Evolutionary conservation across 129 eudicot genomes (phyloP).

Genomic region (Centaurea solstitialis): DNA sequence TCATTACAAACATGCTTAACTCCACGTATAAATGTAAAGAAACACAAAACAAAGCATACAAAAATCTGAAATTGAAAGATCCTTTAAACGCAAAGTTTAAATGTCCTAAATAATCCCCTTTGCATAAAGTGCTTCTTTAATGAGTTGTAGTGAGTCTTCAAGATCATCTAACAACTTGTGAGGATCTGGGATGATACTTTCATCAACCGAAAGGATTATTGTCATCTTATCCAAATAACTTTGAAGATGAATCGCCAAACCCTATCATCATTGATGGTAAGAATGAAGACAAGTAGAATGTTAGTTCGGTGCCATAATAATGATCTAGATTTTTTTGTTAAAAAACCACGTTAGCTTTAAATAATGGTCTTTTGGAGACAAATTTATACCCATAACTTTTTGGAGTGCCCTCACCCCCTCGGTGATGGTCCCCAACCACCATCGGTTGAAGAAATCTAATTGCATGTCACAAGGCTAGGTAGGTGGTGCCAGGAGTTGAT

Average conservation of each 20-base stretch:
- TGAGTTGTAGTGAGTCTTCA: slow-evolving; percentile 41
- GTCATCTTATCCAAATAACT: slow-evolving; percentile 56
- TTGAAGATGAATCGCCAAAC: slow-evolving; percentile 52
- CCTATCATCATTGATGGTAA: slow-evolving; percentile 14
- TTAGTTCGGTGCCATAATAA: background rate
- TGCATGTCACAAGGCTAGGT: background rate
- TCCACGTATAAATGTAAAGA: background rate
- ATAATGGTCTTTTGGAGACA: background rate
- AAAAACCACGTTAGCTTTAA: background rate
- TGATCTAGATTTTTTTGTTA: background rate
- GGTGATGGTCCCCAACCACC: too few species aligned
- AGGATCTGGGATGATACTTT: slow-evolving; percentile 45
- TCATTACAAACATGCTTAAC: background rate
- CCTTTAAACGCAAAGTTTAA: background rate
- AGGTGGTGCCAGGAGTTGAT: background rate
- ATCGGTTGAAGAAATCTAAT: too few species aligned
- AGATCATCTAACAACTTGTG: slow-evolving; percentile 45
- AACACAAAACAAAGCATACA: background rate
- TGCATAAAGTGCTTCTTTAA: slow-evolving; percentile 48
- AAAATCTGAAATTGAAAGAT: background rate
- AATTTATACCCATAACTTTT: too few species aligned
- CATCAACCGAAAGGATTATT: slow-evolving; percentile 44
- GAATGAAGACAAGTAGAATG: background rate
- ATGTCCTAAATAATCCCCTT: slow-evolving; percentile 37
- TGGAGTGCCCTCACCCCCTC: too few species aligned